Base-by-base conservation (phyloP, 1,284 basidiomycete genomes). In the Schizophyllum amplum region DNA sequence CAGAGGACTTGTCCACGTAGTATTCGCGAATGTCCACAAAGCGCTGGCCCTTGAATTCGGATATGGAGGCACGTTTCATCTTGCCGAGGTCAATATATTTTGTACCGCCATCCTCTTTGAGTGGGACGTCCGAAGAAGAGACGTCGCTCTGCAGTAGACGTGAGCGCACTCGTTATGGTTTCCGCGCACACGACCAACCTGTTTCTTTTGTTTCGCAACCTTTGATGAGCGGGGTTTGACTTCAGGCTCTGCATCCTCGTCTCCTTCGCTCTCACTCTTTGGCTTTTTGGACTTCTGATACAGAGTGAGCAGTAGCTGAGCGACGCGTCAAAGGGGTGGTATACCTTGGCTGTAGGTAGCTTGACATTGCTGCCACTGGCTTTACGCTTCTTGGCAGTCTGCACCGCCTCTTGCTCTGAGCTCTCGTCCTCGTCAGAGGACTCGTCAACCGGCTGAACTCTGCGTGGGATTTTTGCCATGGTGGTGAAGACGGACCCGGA, bases 11-110 rank as follows among this genome's bases (percentile, higher is more conserved):
- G 53, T 77, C 72, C 2, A 71, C 80, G 64, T 87, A 94, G 64
- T 78, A 92, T 69, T 94, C 91, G 55, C 92, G 82, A 55, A 94
- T 86, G 66, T 94, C 89, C 17, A 94, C 66, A 52, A 84, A 73
- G 1, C 76, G 64, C 54, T 58, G 68, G 64, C 84, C 85, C 70
- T 92, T 92, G 79, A 88, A 94, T 42, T 69, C 69, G 26, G 83
- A 75, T 1, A 92, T 84, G 0, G 86, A 82, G 1, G 79, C 84
- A 17, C 89, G 83, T 66, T 80, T 83, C 66, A 83, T 87, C 69
- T 83, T 87, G 4, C 87, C 86, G 26, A 90, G 64, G 24, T 86
- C 82, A 47, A 90, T 66, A 57, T 80, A 90, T 60, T 77, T 77
- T 5, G 7, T 49, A 23, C 87, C 82, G 1, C 85, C 86, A 5